Conservation (phyloP, 352 stramenopile genomes). For the Pythium angustatum region DNA sequence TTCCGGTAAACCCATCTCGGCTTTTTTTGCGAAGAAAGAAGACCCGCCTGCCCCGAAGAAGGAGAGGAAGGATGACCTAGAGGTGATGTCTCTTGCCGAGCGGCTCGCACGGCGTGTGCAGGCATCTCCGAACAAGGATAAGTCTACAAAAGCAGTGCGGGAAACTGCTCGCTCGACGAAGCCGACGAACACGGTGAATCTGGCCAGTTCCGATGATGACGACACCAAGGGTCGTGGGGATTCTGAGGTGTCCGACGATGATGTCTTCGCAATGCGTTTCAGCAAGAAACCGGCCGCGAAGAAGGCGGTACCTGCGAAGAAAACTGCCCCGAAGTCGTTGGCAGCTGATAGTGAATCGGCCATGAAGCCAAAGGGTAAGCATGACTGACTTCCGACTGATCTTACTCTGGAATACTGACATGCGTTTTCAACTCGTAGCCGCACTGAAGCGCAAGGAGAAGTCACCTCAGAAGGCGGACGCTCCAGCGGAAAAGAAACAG, state of each 20-base stretch:
- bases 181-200: constrained; percentile 34
- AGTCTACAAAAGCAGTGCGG: constrained; percentile 26
- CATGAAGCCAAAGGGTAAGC: constrained; percentile 32
- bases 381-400: neutral
- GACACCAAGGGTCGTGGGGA: constrained; percentile 10
- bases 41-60: constrained; percentile 28
- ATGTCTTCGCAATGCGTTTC: constrained; percentile 68
- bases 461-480: constrained; percentile 31
- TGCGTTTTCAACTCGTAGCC: constrained; percentile 13
- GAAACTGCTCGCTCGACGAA: constrained; percentile 14
- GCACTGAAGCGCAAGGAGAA: constrained; percentile 39
- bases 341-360: constrained; percentile 25
- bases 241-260: constrained; percentile 39
- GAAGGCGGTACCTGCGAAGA: constrained; percentile 29
- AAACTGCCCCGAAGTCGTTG: constrained; percentile 5
- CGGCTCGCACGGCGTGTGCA: constrained; percentile 58
- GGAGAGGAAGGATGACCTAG: constrained; percentile 62
- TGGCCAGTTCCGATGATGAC: constrained; percentile 53
- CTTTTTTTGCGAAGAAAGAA: constrained; percentile 48
- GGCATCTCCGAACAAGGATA: constrained; percentile 48
- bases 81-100: constrained; percentile 75
- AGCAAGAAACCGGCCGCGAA: constrained; percentile 44
- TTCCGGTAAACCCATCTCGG: constrained; percentile 34
- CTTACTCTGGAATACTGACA: neutral
- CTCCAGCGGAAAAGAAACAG: constrained; percentile 40